Conservation (phyloP, 192 early-diverging fungal species). For the Dissophora ornata region DNA sequence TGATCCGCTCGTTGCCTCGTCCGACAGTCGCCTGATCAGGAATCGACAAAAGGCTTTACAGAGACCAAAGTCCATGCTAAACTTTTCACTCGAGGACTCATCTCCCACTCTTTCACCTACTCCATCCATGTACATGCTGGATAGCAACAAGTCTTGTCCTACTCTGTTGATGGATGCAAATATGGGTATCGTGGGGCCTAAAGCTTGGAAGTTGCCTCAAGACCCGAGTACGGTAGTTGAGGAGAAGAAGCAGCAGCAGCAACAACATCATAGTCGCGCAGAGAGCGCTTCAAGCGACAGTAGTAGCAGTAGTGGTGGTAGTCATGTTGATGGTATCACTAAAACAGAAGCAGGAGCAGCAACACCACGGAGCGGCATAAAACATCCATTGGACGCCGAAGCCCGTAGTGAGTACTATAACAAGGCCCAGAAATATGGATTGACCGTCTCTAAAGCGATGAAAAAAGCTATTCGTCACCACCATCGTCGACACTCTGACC, state of each 20-base stretch:
- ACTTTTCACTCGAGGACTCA: neutral
- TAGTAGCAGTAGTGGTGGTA: neutral
- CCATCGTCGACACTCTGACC: neutral
- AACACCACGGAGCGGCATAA: neutral
- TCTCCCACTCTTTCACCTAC: neutral
- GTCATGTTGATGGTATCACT: neutral
- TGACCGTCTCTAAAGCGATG: too few relatives aligned
- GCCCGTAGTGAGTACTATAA: too few relatives aligned
- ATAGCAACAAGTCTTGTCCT: constrained; percentile 24
- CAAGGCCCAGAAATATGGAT: too few relatives aligned
- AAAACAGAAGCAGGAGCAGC: neutral
- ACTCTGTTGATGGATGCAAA: constrained; percentile 8
- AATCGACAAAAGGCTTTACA: constrained; percentile 12
- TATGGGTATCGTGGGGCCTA: constrained; percentile 10
- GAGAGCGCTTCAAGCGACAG: too few relatives aligned
- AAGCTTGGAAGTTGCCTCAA: neutral
- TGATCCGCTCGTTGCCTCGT: constrained; percentile 55
- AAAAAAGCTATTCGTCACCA: too few relatives aligned
- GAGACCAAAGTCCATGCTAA: constrained; percentile 32
- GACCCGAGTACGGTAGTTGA: too few relatives aligned
- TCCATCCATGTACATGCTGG: constrained; percentile 3
- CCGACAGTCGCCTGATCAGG: constrained; percentile 17
- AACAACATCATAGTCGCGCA: neutral
- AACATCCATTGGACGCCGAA: neutral
- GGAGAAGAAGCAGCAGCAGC: neutral